Conservation (phyloP, 2,329 filamentous ascomycete species). For the Sclerotinia nivalis region DNA sequence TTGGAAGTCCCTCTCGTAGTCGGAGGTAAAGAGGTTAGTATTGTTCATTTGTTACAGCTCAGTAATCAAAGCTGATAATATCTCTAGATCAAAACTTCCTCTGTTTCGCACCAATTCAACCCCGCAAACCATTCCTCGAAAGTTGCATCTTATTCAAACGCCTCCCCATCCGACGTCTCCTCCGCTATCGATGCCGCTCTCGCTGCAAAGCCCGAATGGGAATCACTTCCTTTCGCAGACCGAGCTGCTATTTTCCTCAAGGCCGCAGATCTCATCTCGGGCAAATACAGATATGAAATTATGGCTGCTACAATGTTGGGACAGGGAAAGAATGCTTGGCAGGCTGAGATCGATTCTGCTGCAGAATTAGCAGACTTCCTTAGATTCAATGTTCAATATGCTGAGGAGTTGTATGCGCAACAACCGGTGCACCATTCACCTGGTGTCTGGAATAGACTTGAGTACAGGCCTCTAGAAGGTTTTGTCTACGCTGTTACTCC, state of each 20-base stretch:
- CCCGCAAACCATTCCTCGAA: constrained; percentile 76
- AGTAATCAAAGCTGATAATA: constrained; percentile 14
- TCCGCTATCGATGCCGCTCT: constrained; percentile 39
- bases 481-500: constrained; percentile 93
- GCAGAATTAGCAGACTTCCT: constrained; percentile 92
- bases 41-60: background rate
- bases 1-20: constrained; percentile 81
- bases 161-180: constrained; percentile 72
- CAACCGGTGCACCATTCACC: constrained; percentile 82
- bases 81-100: constrained; percentile 63
- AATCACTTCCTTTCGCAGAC: constrained; percentile 82
- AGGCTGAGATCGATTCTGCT: constrained; percentile 94
- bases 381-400: constrained; percentile 91
- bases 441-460: constrained; percentile 87
- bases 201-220: constrained; percentile 75
- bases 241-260: constrained; percentile 92
- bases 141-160: constrained; percentile 83
- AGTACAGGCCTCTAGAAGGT: constrained; percentile 86
- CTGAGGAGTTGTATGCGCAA: constrained; percentile 83
- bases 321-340: constrained; percentile 98
- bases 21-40: constrained; percentile 73
- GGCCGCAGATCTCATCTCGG: constrained; percentile 84
- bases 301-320: constrained; percentile 96
- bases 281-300: constrained; percentile 93
- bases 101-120: constrained; percentile 72